Percentiles rank a stretch among this genome's conserved stretches.
phyloP scores from a whole-genome alignment of 257 asterid species.

The Solanum sejunctum region DNA sequence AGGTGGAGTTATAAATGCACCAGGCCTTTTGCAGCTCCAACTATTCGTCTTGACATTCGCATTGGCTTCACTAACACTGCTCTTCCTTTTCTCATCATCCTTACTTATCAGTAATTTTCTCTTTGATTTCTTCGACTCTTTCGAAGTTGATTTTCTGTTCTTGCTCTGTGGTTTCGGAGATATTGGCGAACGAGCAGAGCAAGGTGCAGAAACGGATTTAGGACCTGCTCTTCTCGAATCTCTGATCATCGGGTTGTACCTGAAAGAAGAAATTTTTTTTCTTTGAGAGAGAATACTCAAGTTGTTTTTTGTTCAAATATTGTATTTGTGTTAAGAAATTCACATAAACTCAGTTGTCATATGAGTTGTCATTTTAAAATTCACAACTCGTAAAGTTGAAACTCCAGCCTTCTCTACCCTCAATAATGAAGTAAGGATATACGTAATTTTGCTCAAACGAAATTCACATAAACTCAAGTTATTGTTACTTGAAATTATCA shows the following conservation, averaged over 20 bases:
- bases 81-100: background rate
- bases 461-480: background rate
- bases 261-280: background rate
- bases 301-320: too few species aligned
- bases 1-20: conserved; percentile 58
- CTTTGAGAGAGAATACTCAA: background rate
- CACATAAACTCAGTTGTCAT: background rate
- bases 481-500: too few species aligned
- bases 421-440: too few species aligned
- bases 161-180: background rate
- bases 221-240: conserved; percentile 12
- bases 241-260: conserved; percentile 28
- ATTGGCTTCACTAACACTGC: background rate
- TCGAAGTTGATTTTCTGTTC: background rate
- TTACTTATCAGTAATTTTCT: background rate
- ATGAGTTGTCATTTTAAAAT: too few species aligned
- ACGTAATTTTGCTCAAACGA: too few species aligned
- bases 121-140: background rate
- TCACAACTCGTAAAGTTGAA: background rate
- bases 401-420: too few species aligned
- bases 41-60: conserved; percentile 4
- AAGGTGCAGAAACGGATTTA: background rate
- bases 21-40: conserved; percentile 50
- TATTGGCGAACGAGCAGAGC: background rate
- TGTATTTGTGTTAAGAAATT: too few species aligned